Base-by-base conservation (phyloP, 345 rosid genomes). In the Salix viminalis region DNA sequence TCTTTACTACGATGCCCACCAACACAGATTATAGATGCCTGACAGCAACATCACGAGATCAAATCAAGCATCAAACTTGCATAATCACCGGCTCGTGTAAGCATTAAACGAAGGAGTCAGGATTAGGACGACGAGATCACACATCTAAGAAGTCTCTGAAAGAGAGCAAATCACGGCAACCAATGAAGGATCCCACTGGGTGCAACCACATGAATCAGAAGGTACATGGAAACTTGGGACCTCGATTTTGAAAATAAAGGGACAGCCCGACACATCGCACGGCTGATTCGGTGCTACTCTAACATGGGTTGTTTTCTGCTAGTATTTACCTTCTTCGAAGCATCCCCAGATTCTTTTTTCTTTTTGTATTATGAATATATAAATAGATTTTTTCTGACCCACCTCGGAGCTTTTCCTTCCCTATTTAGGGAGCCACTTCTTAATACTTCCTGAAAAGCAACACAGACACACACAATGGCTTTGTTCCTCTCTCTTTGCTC, bases 221-320 rank as follows among this genome's bases (percentile, higher is more conserved):
- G 46, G 4, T 41, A 1, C 24, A 7, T 26, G 41, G 52, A 44
- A 62, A 42, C 41, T 41, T 62, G 76, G 48, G 69, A 39, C 41
- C 19, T 66, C 0, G 34, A 15, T 15, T 18, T 61, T 61, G 32
- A 48, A 32, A 70, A 34, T 34, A 42, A 3, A 21, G 13, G 67
- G 67, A 85, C 85, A 77, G 24, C 16, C 56, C 24, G 76, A 75
- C 85, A 72, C 78, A 41, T 71, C 75, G 69, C 82, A 56, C 83
- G 84, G 76, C 87, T 74, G 41, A 73, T 48, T 74, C 70, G 36
- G 44, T 77, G 84, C 70, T 12, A 69, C 60, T 34, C 64, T 54
- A 80, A 68, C 80, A 67, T 70, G 84, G 52, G 30, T 3, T 39
- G 37, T 28, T 34, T 41, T 71, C 6, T 54, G 46, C 1, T 44